phyloP scores from a whole-genome alignment of 345 rosid genomes.

The Moringa oleifera region DNA sequence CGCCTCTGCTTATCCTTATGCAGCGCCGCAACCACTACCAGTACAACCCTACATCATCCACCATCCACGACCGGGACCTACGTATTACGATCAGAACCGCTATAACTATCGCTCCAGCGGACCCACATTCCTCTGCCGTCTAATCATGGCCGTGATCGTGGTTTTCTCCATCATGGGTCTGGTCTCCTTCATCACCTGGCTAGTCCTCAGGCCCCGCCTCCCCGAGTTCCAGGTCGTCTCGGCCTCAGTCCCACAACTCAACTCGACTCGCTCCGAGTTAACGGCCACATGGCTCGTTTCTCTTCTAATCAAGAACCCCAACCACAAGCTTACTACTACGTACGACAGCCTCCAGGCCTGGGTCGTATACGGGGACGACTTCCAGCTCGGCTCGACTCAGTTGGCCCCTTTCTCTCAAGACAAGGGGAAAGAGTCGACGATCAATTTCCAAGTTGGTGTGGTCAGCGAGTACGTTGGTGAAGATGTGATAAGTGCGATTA shows the following conservation, averaged over 20 bases:
- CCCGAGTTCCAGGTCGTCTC: not conserved
- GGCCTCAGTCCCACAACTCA: not conserved
- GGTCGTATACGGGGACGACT: not conserved
- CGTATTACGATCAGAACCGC: not conserved
- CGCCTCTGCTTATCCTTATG: not conserved
- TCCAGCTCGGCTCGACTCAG: slow-evolving; percentile 6
- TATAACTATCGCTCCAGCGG: not conserved
- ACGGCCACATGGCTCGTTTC: not conserved
- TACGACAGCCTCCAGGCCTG: slow-evolving; percentile 13
- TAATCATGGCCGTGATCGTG: not conserved
- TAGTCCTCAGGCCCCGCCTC: not conserved
- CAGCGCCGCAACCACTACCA: not conserved
- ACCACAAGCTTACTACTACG: not conserved
- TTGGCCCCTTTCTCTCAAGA: slow-evolving; percentile 12
- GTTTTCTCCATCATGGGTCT: not conserved
- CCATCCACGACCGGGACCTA: not conserved
- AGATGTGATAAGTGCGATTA: slow-evolving; percentile 3
- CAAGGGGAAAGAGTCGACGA: not conserved
- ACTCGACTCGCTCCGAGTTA: not conserved
- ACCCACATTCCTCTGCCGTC: not conserved
- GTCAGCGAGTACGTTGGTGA: slow-evolving; percentile 15
- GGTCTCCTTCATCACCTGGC: not conserved
- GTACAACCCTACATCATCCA: not conserved
- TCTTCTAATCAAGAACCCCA: not conserved
- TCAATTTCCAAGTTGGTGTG: slow-evolving; percentile 4